Evolutionary conservation across 352 stramenopile species (phyloP), one percentile per base, ranked within the genome.

Genomic region (Pythium myriotylum): DNA sequence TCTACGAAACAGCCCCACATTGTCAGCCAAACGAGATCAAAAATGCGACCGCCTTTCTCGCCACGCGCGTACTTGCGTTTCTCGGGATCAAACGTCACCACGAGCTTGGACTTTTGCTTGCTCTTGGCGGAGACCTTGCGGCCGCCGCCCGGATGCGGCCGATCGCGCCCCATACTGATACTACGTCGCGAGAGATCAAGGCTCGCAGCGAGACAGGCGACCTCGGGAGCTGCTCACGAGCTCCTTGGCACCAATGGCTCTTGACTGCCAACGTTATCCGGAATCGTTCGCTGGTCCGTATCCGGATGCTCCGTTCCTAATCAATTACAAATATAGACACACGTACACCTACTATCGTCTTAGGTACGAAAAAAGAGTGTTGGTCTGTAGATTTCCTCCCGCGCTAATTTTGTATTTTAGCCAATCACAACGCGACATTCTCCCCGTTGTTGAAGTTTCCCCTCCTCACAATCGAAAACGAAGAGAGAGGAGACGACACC

Each of bases 31-130:
- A n/a, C n/a, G n/a, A n/a, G n/a, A n/a, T n/a, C n/a, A n/a, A n/a
- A n/a, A n/a, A n/a, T n/a, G n/a, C n/a, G n/a, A n/a, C n/a, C n/a
- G n/a, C n/a, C n/a, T n/a, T n/a, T n/a, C n/a, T n/a, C n/a, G n/a
- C n/a, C n/a, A n/a, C n/a, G 39, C 55, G 77, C 78, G 40, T 63
- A 94, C 84, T 86, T 93, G 39, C 86, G 83, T 72, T 95, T 95
- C 26, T 95, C 86, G 0, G 86, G 64, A 61, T 95, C 86, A 56
- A 95, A 95, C 22, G 83, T 94, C 40, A 95, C 63, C 27, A 95
- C 80, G 35, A 95, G 70, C 74, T 95, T 95, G 40, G 81, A 93
- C 69, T 94, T 95, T 67, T 92, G 92, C 54, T 83, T 82, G 45
- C 69, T 91, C 55, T 81, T 80, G 32, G 69, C 49, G 16, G 71